Conservation (phyloP, 108 stramenopile species). For the Cyclostephanos invisitatus region DNA sequence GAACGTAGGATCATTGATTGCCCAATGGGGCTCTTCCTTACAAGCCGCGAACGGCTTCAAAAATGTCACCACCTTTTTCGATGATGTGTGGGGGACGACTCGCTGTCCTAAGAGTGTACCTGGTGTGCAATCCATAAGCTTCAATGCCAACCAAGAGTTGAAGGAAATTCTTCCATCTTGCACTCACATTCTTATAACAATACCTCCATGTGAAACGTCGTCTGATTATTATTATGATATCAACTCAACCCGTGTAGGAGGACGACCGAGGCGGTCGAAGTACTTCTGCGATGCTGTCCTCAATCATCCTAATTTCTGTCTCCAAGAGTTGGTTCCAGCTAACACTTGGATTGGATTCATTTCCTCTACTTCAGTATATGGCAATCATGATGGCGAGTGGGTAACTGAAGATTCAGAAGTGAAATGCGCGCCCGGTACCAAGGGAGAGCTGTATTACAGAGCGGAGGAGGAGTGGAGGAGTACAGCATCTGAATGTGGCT, state of each 20-base stretch:
- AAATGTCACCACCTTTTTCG: conserved; percentile 2
- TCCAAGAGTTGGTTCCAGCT: conserved; percentile 15
- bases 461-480: conserved; percentile 40
- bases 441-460: conserved; percentile 29
- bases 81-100: conserved; percentile 29
- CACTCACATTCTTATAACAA: conserved; percentile 45
- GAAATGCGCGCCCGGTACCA: conserved; percentile 38
- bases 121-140: conserved; percentile 19
- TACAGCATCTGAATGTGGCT: conserved; percentile 17
- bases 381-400: conserved; percentile 76
- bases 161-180: conserved; percentile 15
- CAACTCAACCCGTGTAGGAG: conserved; percentile 12
- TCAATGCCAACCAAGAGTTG: conserved; percentile 16
- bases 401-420: conserved; percentile 65
- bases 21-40: background rate
- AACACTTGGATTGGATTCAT: conserved; percentile 60
- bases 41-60: background rate
- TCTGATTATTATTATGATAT: conserved; percentile 2
- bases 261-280: conserved; percentile 19
- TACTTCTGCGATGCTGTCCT: conserved; percentile 35
- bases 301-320: conserved; percentile 17
- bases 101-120: conserved; percentile 6
- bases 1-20: conserved; percentile 29
- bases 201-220: conserved; percentile 31
- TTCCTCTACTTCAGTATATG: conserved; percentile 81